Evolutionary conservation across 1,139 yeast genomes (phyloP), one percentile per base, ranked within the genome.

Genomic region (Geotrichum carabidarum): DNA sequence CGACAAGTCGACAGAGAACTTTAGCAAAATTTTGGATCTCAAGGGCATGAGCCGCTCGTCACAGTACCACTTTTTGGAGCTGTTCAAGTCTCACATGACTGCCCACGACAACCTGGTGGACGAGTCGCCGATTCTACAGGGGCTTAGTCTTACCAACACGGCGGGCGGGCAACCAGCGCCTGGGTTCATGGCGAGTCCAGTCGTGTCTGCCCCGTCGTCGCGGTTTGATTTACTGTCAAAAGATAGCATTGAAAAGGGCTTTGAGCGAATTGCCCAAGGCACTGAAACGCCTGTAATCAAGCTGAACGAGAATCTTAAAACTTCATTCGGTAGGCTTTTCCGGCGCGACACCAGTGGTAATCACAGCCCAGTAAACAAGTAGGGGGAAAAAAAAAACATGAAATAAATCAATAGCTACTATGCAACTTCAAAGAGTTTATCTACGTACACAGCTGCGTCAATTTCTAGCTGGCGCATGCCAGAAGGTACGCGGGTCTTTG

Each of bases 1-100:
- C 2, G 96, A 88, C 68, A 76, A 75, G 52, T 81, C 83, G 17
- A 68, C 78, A 30, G 69, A 72, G 14, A 88, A 88, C 64, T 87
- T 87, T 65, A 67, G 71, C 57, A 87, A 86, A 65, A 72, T 88
- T 4, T 72, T 88, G 54, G 79, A 76, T 36, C 74, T 87, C 58
- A 87, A 86, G 68, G 84, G 85, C 6, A 73, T 83, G 18, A 68
- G 69, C 40, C 71, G 71, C 53, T 65, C 68, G 35, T 78, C 76
- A 52, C 81, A 64, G 47, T 61, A 79, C 49, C 77, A 78, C 60
- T 84, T 80, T 60, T 65, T 81, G 48, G 93, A 85, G 51, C 71
- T 77, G 56, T 87, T 86, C 71, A 77, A 78, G 59, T 68, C 79
- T 11, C 86, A 83, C 65, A 67, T 83, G 55, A 72, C 80, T 27